These are phyloP conservation scores for Suillus lakei DNA, from an alignment of 768 basidiomycete species.

Conservation along the genomic window DNA sequence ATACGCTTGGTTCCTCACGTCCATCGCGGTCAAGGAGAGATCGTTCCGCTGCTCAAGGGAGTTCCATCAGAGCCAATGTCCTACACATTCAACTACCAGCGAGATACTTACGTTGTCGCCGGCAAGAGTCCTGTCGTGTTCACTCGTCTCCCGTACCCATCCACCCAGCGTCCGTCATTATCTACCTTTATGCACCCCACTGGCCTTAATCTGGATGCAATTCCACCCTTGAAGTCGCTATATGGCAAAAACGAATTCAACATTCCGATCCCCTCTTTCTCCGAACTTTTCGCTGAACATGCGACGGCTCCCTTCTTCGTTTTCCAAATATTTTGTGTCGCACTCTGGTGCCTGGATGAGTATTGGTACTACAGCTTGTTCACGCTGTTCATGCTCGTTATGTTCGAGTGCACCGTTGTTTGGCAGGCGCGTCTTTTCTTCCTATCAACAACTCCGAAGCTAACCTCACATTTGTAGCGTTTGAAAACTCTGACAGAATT, in stretches of 20 bases:
- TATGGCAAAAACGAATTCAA: conserved; percentile 97
- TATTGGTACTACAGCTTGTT: conserved; percentile 99
- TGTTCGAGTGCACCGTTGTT: conserved; percentile 98
- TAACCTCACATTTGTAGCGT: conserved; percentile 58
- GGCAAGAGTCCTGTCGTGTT: conserved; percentile 66
- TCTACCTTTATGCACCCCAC: conserved; percentile 63
- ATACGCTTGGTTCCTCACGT: conserved; percentile 80
- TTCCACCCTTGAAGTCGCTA: conserved; percentile 59
- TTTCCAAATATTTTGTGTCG: conserved; percentile 98
- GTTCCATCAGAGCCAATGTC: conserved; percentile 56
- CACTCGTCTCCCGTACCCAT: conserved; percentile 86
- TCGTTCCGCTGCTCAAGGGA: conserved; percentile 76
- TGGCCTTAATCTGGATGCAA: conserved; percentile 54
- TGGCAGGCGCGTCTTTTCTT: conserved; percentile 76
- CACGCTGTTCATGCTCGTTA: conserved; percentile 96
- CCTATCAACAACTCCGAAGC: not conserved
- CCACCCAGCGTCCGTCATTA: conserved; percentile 69
- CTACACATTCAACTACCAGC: conserved; percentile 93
- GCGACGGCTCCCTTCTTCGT: conserved; percentile 99
- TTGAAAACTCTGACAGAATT: conserved; percentile 93
- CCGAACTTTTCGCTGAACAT: conserved; percentile 91
- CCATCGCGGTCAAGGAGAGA: conserved; percentile 89
- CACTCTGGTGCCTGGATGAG: conserved; percentile 96
- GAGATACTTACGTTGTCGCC: conserved; percentile 85
- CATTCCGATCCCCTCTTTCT: conserved; percentile 95